Evolutionary conservation across 192 early-diverging fungal species (phyloP).

Genomic region (Dissophora ornata): DNA sequence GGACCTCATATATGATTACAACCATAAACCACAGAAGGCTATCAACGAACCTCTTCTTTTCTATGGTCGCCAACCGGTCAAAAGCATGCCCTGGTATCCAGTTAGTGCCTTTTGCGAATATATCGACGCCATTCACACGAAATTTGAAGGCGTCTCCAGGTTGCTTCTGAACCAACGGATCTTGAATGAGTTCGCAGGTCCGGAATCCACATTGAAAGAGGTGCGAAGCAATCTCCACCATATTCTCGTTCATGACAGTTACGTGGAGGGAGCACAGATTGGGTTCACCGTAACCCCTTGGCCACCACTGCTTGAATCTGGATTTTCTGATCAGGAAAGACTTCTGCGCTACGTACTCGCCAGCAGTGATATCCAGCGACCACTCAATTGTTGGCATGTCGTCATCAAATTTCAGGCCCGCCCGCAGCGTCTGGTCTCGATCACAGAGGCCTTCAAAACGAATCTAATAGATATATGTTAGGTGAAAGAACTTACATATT

Average conservation of each 20-base stretch:
- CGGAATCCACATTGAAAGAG: conserved; percentile 48
- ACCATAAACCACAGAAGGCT: no score
- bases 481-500: no score
- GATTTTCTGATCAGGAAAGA: not conserved
- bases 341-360: not conserved
- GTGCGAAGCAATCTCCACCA: not conserved
- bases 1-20: no score
- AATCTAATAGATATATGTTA: no score
- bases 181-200: conserved; percentile 41
- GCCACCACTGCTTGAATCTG: conserved; percentile 28
- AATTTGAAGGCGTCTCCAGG: conserved; percentile 61
- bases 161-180: conserved; percentile 17
- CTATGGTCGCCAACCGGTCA: conserved; percentile 30
- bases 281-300: conserved; percentile 24
- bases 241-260: conserved; percentile 1
- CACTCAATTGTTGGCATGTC: not conserved
- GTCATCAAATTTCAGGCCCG: not conserved
- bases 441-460: not conserved
- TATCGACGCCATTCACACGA: conserved; percentile 55
- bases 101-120: conserved; percentile 64
- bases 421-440: not conserved
- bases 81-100: conserved; percentile 73
- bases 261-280: not conserved
- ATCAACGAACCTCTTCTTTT: conserved; percentile 41
- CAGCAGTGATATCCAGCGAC: not conserved